Evolutionary conservation across 306 rosid genomes (phyloP).

Genomic region (Rosa multiflora): DNA sequence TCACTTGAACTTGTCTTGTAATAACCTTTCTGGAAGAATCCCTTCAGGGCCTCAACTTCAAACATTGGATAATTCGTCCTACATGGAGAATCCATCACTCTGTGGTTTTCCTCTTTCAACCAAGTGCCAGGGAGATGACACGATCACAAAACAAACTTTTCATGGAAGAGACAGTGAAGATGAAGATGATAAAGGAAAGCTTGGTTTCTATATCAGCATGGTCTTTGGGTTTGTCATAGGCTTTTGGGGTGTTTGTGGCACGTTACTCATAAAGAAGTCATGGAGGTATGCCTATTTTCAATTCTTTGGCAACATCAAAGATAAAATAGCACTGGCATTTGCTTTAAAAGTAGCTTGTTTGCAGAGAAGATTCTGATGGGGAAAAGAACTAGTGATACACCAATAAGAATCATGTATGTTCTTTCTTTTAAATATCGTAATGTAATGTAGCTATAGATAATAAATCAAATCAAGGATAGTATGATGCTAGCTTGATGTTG

Average conservation of each 20-base stretch:
- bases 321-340: not conserved
- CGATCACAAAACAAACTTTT: not conserved
- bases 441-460: too few relatives aligned
- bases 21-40: constrained; percentile 8
- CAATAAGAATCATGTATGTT: too few relatives aligned
- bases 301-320: not conserved
- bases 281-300: not conserved
- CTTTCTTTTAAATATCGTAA: too few relatives aligned
- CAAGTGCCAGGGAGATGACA: not conserved
- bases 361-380: not conserved
- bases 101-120: not conserved
- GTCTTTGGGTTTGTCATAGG: not conserved
- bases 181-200: not conserved
- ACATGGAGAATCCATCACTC: not conserved
- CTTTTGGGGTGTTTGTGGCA: not conserved
- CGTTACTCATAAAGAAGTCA: not conserved
- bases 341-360: not conserved
- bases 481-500: not conserved
- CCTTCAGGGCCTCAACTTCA: not conserved
- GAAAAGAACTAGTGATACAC: too few relatives aligned
- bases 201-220: not conserved
- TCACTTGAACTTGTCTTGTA: constrained; percentile 22
- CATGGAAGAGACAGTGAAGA: not conserved
- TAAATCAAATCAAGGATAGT: too few relatives aligned
- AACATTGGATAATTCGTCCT: not conserved